phyloP scores from a whole-genome alignment of 73 alveolate genomes.

The Paramecium sexaurelia region DNA sequence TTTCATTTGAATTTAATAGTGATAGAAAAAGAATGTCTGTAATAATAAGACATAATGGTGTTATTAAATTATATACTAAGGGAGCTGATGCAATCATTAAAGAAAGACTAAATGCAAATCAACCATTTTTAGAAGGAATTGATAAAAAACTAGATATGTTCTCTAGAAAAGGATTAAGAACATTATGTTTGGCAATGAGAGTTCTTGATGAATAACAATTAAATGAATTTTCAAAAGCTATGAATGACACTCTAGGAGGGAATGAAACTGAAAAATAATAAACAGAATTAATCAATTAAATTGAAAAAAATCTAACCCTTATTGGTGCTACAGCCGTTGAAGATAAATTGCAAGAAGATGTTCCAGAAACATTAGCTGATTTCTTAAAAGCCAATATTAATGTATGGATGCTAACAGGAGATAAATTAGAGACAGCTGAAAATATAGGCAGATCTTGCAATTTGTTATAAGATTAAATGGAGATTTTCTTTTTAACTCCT shows the following conservation, averaged over 20 bases:
- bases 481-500: constrained; percentile 57
- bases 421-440: constrained; percentile 97
- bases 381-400: constrained; percentile 92
- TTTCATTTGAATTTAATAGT: constrained; percentile 88
- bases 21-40: constrained; percentile 97
- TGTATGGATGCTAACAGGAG: constrained; percentile 99
- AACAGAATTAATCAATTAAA: constrained; percentile 69
- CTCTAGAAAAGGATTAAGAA: constrained; percentile 87
- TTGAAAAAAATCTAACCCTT: constrained; percentile 81
- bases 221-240: constrained; percentile 60
- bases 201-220: constrained; percentile 77
- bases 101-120: constrained; percentile 51
- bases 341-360: constrained; percentile 96
- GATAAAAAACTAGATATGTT: constrained; percentile 86
- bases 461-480: constrained; percentile 76
- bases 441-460: constrained; percentile 95
- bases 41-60: constrained; percentile 70
- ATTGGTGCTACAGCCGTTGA: constrained; percentile 96
- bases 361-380: constrained; percentile 90
- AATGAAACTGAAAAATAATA: constrained; percentile 56
- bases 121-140: constrained; percentile 76
- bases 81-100: constrained; percentile 84
- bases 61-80: constrained; percentile 64
- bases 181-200: constrained; percentile 86
- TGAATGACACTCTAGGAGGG: constrained; percentile 57